phyloP scores from a whole-genome alignment of 176 grass and related monocot genomes.

The Oryza brachyantha region DNA sequence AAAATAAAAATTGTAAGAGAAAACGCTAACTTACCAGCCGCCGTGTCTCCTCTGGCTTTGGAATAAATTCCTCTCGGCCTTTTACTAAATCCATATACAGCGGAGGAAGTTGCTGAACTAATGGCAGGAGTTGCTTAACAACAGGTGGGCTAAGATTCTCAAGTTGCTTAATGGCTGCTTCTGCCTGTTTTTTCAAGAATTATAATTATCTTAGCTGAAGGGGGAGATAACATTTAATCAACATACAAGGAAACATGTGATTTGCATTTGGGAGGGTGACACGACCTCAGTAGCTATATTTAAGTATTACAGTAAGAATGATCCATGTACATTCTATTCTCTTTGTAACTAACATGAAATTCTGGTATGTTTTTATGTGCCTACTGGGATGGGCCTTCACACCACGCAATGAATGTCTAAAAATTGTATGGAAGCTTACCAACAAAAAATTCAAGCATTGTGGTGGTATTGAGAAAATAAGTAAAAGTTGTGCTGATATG shows the following conservation, averaged over 20 bases:
- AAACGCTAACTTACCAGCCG: conserved; percentile 57
- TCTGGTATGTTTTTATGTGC: not conserved
- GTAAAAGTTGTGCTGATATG: no score
- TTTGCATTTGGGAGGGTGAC: not conserved
- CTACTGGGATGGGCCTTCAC: not conserved
- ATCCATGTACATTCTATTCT: not conserved
- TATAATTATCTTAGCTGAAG: conserved; percentile 21
- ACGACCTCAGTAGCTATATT: conserved; percentile 5
- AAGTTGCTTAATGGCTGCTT: conserved; percentile 91
- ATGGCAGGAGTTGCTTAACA: conserved; percentile 88
- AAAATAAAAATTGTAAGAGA: conserved; percentile 27
- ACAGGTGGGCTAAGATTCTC: conserved; percentile 84
- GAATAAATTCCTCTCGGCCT: conserved; percentile 91
- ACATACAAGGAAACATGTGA: not conserved
- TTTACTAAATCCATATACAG: conserved; percentile 91
- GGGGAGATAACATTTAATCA: not conserved
- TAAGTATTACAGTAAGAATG: not conserved
- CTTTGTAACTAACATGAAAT: not conserved
- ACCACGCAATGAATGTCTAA: not conserved
- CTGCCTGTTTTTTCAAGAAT: conserved; percentile 57
- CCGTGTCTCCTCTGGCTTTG: conserved; percentile 91
- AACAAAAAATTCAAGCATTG: conserved; percentile 8
- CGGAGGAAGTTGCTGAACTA: conserved; percentile 93
- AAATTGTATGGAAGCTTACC: not conserved
- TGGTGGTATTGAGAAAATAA: not conserved